Conservation (phyloP, 352 stramenopile genomes). For the Phytophthora rubi region DNA sequence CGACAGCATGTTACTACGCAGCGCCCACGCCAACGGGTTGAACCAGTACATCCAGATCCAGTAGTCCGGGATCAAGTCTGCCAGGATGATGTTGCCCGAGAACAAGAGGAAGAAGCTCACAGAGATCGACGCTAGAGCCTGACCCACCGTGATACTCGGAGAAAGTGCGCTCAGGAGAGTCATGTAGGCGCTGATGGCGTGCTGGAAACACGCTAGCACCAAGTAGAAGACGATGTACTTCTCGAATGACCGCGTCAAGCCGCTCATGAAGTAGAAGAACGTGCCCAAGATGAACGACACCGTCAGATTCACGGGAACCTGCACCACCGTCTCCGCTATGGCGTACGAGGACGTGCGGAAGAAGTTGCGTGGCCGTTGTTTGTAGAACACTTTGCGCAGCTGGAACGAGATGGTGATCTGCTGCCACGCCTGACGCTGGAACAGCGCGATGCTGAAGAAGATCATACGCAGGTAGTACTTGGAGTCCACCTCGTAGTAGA, state of each 20-base stretch:
- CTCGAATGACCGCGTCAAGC: constrained; percentile 58
- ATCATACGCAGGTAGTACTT: constrained; percentile 78
- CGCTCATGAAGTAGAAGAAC: constrained; percentile 92
- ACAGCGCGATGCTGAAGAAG: constrained; percentile 71
- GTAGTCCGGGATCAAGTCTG: constrained; percentile 68
- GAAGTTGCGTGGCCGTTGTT: constrained; percentile 90
- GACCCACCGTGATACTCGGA: constrained; percentile 60
- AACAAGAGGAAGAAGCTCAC: constrained; percentile 76
- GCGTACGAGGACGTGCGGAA: constrained; percentile 86
- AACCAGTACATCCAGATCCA: constrained; percentile 87
- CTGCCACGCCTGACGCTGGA: constrained; percentile 78
- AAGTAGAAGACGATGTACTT: constrained; percentile 84
- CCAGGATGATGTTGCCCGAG: constrained; percentile 76
- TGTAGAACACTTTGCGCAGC: constrained; percentile 90
- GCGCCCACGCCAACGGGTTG: constrained; percentile 63
- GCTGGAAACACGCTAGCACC: constrained; percentile 80
- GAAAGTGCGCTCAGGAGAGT: constrained; percentile 61
- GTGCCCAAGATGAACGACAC: constrained; percentile 69
- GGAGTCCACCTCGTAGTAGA: constrained; percentile 65
- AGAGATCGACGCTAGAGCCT: constrained; percentile 53
- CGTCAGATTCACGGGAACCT: constrained; percentile 70
- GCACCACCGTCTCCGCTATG: constrained; percentile 65
- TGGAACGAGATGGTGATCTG: constrained; percentile 74
- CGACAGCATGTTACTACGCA: constrained; percentile 64
- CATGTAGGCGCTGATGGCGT: constrained; percentile 72